Evolutionary conservation across 164 flowering plant genomes (phyloP), one percentile per base, ranked within the genome.

Genomic region (Malania oleifera): DNA sequence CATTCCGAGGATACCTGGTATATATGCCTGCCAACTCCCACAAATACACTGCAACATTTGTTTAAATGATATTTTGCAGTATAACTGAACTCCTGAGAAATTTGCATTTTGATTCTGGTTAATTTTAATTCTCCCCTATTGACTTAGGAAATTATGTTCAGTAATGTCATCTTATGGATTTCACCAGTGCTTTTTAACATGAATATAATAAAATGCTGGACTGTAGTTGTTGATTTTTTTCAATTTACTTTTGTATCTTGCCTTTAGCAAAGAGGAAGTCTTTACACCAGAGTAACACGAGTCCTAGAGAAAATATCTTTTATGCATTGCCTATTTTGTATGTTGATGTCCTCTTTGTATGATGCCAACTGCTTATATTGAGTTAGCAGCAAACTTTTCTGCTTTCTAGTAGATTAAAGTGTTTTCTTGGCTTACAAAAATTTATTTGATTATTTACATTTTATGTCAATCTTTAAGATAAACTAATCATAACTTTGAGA

Each of bases 1-100:
- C 89, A 64, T 89, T 89, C 63, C 76, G 96, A 19, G 89, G 92
- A 27, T 80, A 85, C 65, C 57, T 79, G 96, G 98, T 91, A 77
- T 24, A 44, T n/a, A n/a, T 52, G 52, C 5, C 38, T 8, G 1
- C 22, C 20, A 2, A n/a, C n/a, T n/a, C n/a, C n/a, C n/a, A n/a
- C n/a, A n/a, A n/a, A n/a, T n/a, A n/a, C n/a, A n/a, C n/a, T n/a
- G n/a, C n/a, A n/a, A n/a, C n/a, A n/a, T n/a, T n/a, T n/a, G n/a
- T n/a, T n/a, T n/a, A n/a, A n/a, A n/a, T n/a, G n/a, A n/a, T n/a
- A n/a, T n/a, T n/a, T n/a, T n/a, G n/a, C n/a, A n/a, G n/a, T n/a
- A n/a, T n/a, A n/a, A n/a, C n/a, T n/a, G n/a, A n/a, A n/a, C n/a
- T n/a, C n/a, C n/a, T n/a, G n/a, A n/a, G n/a, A n/a, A n/a, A n/a